Percentiles rank a stretch among this genome's conserved stretches.
Conservation (phyloP, 257 asterid species). For the Anisodus acutangulus region DNA sequence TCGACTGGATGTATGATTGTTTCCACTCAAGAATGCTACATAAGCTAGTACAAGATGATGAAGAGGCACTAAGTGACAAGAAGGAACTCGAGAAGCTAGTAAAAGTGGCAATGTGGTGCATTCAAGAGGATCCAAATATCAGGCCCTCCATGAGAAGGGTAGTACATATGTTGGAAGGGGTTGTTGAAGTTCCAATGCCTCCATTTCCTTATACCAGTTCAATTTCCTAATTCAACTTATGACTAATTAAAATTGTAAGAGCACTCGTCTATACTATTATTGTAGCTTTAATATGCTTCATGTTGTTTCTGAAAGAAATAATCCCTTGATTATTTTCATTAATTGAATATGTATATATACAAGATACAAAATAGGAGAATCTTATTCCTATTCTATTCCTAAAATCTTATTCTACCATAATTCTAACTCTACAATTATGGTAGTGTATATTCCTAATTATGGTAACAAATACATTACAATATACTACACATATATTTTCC, state of each 20-base stretch:
- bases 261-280: not conserved
- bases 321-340: too few species aligned
- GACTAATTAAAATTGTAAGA: not conserved
- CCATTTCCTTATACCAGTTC: constrained; percentile 45
- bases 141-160: constrained; percentile 65
- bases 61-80: constrained; percentile 28
- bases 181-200: constrained; percentile 55
- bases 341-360: too few species aligned
- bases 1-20: constrained; percentile 50
- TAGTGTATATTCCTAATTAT: too few species aligned
- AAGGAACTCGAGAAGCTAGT: constrained; percentile 45
- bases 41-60: constrained; percentile 42
- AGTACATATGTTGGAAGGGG: constrained; percentile 59
- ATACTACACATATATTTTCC: too few species aligned
- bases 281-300: not conserved
- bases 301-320: too few species aligned
- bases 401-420: too few species aligned
- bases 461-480: too few species aligned
- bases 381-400: too few species aligned
- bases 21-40: constrained; percentile 33
- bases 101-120: constrained; percentile 62
- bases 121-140: constrained; percentile 54
- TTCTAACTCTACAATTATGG: too few species aligned
- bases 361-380: too few species aligned
- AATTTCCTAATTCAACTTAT: not conserved